Evolutionary conservation across 2,329 filamentous ascomycete species (phyloP), one percentile per base, ranked within the genome.

Genomic region (Passalora sequoiae): DNA sequence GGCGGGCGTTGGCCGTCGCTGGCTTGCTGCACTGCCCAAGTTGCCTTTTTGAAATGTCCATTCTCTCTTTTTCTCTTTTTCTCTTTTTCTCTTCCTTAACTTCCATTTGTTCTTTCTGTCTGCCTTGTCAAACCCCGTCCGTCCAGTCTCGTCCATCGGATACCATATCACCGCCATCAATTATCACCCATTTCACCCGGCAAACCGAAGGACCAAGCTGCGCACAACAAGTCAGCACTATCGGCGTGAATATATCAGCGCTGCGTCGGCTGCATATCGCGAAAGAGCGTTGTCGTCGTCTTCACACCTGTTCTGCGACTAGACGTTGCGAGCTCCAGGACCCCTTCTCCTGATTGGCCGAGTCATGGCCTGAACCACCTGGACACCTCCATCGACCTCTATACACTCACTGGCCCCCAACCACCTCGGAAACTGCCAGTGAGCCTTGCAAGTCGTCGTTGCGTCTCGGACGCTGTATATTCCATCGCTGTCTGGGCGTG

Each of bases 261-360:
- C 9, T 3, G 19, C 28, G 28, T 44, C 36, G 36, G 9, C 21
- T 27, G 35, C 30, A 44, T 27, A 22, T 33, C 19, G 16, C 35
- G 27, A 35, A 40, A 40, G 15, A 19, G n/a, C 10, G 21, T 39
- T 39, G 42, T 44, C 36, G 42, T 39, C 29, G 42, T 40, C 42
- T 24, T 17, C 21, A 28, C 21, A 21, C 6, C n/a, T 16, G 22
- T 39, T 32, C 29, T 40, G 42, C 42, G n/a, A n/a, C n/a, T n/a
- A n/a, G 41, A 44, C 41, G 25, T 25, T 42, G 29, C 29, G 22
- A 36, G 22, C 6, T 24, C 9, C n/a, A 9, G n/a, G 24, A 21
- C 28, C 21, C 25, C 13, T 30, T 12, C 30, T 27, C 24, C 31
- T 43, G 40, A 43, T 43, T 43, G 40, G 40, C 31, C 24, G 15